Conservation (phyloP, 2,329 filamentous ascomycete genomes). For the Aspergillus sp. region DNA sequence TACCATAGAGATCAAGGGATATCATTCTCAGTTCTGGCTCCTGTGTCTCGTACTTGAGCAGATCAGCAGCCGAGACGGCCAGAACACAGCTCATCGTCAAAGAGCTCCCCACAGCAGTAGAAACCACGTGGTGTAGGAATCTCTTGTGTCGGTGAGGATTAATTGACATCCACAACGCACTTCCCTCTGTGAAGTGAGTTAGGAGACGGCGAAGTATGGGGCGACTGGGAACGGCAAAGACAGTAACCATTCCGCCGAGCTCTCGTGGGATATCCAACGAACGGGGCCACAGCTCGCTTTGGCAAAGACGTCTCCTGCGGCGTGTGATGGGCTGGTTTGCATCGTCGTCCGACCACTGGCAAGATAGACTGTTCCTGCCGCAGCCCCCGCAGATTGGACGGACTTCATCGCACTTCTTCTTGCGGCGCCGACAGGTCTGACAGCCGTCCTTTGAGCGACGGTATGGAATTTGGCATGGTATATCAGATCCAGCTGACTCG, state of each 20-base stretch:
- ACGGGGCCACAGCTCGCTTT: background rate
- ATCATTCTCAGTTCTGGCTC: background rate
- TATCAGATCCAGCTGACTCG: background rate
- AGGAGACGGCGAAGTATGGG: background rate
- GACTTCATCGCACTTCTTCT: conserved; percentile 10
- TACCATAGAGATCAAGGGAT: background rate
- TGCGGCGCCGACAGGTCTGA: conserved; percentile 1
- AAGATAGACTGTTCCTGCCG: background rate
- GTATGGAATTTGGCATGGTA: background rate
- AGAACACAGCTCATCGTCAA: background rate
- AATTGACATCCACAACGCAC: background rate
- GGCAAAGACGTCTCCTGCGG: background rate
- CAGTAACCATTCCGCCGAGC: background rate
- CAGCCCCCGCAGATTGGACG: background rate
- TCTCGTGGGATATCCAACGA: background rate
- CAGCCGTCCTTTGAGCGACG: background rate
- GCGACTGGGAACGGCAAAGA: background rate
- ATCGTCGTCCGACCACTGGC: background rate
- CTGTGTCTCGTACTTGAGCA: background rate
- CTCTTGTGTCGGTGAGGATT: background rate
- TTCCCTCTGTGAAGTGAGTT: background rate
- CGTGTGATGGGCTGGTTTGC: background rate
- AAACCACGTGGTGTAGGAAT: background rate
- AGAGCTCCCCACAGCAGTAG: background rate
- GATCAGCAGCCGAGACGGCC: background rate